Evolutionary conservation across 164 flowering plant genomes (phyloP).

Genomic region (Paratinospora sagittata): DNA sequence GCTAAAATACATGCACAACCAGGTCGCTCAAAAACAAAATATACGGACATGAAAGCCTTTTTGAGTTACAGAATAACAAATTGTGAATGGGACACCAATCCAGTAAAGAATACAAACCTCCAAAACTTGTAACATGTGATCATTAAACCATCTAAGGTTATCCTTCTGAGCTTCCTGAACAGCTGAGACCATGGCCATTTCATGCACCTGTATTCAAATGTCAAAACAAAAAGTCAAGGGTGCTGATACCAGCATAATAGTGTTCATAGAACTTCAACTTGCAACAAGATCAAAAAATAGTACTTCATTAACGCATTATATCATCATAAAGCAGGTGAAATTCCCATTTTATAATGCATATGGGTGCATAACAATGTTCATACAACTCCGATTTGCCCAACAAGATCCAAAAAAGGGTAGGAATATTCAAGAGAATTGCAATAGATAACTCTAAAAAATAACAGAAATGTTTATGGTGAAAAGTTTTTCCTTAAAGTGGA

Average conservation of each 20-base stretch:
- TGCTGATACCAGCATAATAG: neutral
- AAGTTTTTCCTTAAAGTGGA: neutral
- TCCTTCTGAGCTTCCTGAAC: constrained; percentile 98
- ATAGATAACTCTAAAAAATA: neutral
- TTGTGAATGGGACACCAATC: neutral
- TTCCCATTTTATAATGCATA: neutral
- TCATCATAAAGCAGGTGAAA: neutral
- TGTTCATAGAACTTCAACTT: too few species aligned
- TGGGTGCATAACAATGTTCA: neutral
- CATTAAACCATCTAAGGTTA: constrained; percentile 81
- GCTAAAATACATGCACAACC: too few species aligned
- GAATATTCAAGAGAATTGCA: too few species aligned
- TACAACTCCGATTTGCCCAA: neutral
- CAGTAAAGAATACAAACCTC: constrained; percentile 42
- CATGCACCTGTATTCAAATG: constrained; percentile 64
- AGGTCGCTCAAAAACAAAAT: neutral
- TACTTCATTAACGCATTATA: too few species aligned
- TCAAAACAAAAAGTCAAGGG: neutral
- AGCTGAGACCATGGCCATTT: constrained; percentile 96
- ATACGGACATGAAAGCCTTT: neutral
- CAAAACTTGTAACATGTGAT: constrained; percentile 83
- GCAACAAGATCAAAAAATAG: too few species aligned
- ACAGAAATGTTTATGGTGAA: neutral
- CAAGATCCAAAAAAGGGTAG: neutral
- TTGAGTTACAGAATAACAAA: neutral